Base-by-base conservation (phyloP, 148 eudicot genomes). In the Diospyros lotus region DNA sequence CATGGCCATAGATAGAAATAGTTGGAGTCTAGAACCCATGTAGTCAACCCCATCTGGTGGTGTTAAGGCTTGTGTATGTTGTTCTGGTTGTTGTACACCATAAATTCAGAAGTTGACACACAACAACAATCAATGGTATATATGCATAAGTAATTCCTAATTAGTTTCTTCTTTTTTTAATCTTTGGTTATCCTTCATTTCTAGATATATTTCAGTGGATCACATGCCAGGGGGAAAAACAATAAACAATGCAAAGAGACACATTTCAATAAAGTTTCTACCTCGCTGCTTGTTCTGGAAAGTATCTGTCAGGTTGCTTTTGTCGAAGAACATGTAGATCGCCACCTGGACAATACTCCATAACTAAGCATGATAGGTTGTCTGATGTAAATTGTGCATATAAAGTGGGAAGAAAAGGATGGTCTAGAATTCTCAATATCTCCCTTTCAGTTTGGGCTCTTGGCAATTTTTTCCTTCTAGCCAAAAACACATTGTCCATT, bases 331-430 rank as follows among this genome's bases (percentile, higher is more conserved):
- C 98, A 72, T 94, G 98, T 64, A 94, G 65, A 81, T 94, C 98
- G 64, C 98, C 98, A 71, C 98, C 95, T 1, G 98, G 98, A 76
- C 98, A 94, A 77, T 88, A 94, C 89, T 94, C 98, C 98, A 94
- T 94, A 69, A 91, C 97, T 68, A 95, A 83, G 78, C 98, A 95
- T 5, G 96, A 95, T 18, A 95, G 64, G 73, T 95, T 92, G 69
- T 95, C 97, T 1, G 98, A 92, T 5, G 89, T 88, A 73, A 95
- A 95, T 77, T 92, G 97, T 51, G 86, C 86, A 81, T 86, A 95
- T 50, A 95, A 78, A 1, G 98, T 95, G 40, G 98, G 98, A 50
- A 95, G 91, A 81, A 95, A 95, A 55, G 98, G 98, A 82, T 95
- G 98, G 74, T 95, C 98, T 74, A 95, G 81, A 86, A 90, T 86